Evolutionary conservation across 1,284 basidiomycete genomes (phyloP), one percentile per base, ranked within the genome.

Genomic region (Sanghuangporus weigelae): DNA sequence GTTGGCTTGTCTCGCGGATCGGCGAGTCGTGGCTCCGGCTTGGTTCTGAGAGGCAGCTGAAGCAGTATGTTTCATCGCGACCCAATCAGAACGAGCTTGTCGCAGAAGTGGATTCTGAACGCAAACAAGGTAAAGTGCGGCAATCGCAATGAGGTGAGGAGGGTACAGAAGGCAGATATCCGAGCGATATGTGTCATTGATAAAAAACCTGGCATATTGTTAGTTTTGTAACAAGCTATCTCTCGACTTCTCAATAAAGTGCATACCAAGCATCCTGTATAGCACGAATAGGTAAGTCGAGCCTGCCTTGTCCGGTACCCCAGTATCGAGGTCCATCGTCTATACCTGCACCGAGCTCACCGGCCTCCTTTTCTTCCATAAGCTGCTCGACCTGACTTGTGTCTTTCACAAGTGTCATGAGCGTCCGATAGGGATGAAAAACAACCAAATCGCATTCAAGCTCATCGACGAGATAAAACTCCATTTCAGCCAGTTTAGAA

Each of bases 401-500:
- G 76, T 85, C 77, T 71, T 77, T 79, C 26, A 84, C 88, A 12
- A 98, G 80, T 4, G 89, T 81, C 53, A 92, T 77, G 39, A 98
- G 82, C 0, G 92, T 91, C 51, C 93, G 87, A 76, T 98, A 99
- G 0, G 96, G 95, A 73, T 98, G 96, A 74, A 95, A 98, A 7
- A 98, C 82, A 57, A 91, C 85, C 48, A 99, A 79, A 75, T 98
- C 95, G 71, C 96, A 98, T 74, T 97, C 95, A 48, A 99, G 84
- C 73, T 99, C 96, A 71, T 95, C 94, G 21, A 99, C 86, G 12
- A 99, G 85, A 76, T 98, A 98, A 77, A 98, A 98, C 74, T 98
- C 96, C 96, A 98, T 98, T 74, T 98, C 96, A 4, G 96, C 96
- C 5, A 99, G 78, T 71, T 93, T 94, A n/a, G 89, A 84, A 69